Conservation (phyloP, 2,329 filamentous ascomycete genomes). For the Cyphellophora attinorum region DNA sequence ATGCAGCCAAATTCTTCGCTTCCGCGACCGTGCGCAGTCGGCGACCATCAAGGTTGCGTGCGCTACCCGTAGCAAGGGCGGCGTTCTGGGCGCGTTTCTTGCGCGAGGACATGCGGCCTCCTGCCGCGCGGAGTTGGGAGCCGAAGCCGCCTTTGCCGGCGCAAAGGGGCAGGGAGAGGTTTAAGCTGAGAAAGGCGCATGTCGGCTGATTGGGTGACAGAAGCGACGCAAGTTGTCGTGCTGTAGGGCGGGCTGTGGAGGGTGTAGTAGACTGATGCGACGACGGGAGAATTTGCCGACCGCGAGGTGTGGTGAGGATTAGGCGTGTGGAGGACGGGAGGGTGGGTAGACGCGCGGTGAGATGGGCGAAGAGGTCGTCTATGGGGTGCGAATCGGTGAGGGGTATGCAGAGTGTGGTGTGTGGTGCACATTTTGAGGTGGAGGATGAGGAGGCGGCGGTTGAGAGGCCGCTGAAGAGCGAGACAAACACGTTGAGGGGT, state of each 20-base stretch:
- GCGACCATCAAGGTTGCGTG: conserved; percentile 84
- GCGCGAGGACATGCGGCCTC: conserved; percentile 94
- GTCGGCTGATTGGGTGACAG: conserved; percentile 1
- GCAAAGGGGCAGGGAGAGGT: conserved; percentile 66
- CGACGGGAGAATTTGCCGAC: conserved; percentile 53
- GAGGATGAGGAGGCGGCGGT: too few species aligned
- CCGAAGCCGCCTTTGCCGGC: conserved; percentile 98
- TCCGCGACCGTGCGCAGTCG: conserved; percentile 86
- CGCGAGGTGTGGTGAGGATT: conserved; percentile 72
- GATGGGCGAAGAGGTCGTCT: conserved; percentile 53
- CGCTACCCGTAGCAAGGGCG: conserved; percentile 50
- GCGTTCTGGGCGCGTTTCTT: conserved; percentile 74
- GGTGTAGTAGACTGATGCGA: conserved; percentile 28
- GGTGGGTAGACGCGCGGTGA: conserved; percentile 50
- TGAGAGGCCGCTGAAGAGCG: conserved; percentile 71
- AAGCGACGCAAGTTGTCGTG: conserved; percentile 15
- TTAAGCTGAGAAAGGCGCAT: conserved; percentile 60
- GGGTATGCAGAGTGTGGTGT: conserved; percentile 72
- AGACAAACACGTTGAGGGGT: conserved; percentile 82
- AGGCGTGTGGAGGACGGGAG: conserved; percentile 42
- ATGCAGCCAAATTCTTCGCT: conserved; percentile 89
- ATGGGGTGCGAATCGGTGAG: conserved; percentile 56
- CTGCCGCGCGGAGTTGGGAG: conserved; percentile 89
- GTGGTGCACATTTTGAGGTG: too few species aligned
- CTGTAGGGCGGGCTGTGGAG: conserved; percentile 42